Evolutionary conservation across 805 yeast species (phyloP), one percentile per base, ranked within the genome.

Genomic region (Myxozyma kluyveri): DNA sequence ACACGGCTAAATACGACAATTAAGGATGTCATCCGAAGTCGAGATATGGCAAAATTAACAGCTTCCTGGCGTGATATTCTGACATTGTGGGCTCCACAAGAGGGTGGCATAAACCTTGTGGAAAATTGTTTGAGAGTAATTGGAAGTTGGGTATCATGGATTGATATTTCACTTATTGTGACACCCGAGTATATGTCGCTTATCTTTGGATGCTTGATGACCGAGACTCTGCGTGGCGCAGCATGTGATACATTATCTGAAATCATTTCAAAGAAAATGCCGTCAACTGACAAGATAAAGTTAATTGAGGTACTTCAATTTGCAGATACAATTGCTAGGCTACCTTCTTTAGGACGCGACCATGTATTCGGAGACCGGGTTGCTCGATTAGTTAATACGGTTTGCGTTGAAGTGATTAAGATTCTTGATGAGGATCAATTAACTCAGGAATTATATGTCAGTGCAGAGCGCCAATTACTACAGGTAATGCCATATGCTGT

Each of bases 121-220:
- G 80, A 77, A 56, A 77, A 78, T 54, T 71, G 81, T 4, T 74
- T 88, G 45, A 74, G 75, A 47, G 82, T 82, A 49, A 80, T 93
- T 50, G 97, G 97, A 9, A 81, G 81, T 10, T 93, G 86, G 77
- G 86, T 89, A 22, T 83, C 90, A 22, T 93, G 99, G 99, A 88
- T 90, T 67, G 95, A 88, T 66, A 82, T 90, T 55, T 74, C 83
- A 49, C 73, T 88, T 61, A 80, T 91, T 49, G 75, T 89, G 27
- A 80, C 80, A 45, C 75, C 78, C 31, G 78, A 78, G 21, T 82
- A 79, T 60, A 71, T 87, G 61, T 69, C 74, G 24, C 65, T 78
- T 33, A 76, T 88, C 42, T 83, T 81, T 63, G 78, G 76, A 52
- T 83, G 77, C 63, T 73, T 88, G 57, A 75, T 74, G 48, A 69